These are phyloP conservation scores for Limonomyces culmigenus DNA, from an alignment of 1,284 basidiomycete species.

Conservation along the genomic window DNA sequence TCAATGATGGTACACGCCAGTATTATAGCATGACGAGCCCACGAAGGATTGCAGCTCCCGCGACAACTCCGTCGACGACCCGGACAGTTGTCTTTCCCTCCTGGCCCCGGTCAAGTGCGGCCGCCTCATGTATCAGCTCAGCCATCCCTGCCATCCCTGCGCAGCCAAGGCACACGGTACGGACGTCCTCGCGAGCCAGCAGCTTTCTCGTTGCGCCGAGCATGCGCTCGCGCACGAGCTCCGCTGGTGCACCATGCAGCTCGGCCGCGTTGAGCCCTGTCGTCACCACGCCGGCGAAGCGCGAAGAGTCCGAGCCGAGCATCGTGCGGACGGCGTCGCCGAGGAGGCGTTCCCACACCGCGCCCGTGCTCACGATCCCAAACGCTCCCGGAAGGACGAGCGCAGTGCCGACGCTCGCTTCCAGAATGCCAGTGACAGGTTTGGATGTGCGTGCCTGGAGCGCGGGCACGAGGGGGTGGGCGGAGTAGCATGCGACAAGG, in stretches of 20 bases:
- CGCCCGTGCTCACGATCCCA: neutral
- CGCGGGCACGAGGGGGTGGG: conserved; percentile 26
- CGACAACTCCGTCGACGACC: neutral
- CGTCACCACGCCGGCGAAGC: neutral
- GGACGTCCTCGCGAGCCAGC: neutral
- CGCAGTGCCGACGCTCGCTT: neutral
- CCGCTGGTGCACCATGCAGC: neutral
- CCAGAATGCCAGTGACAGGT: conserved; percentile 20
- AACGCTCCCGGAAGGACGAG: neutral
- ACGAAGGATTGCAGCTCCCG: neutral
- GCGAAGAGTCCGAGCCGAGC: neutral
- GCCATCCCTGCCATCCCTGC: neutral
- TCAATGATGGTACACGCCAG: too few species aligned
- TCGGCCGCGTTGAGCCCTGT: neutral
- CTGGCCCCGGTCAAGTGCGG: neutral
- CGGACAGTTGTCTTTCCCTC: neutral
- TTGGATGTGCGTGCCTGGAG: conserved; percentile 18
- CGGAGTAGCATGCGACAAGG: conserved; percentile 32
- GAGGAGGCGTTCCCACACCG: neutral
- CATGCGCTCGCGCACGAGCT: neutral
- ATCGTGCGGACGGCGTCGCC: neutral
- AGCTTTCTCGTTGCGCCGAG: neutral
- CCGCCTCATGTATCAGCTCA: neutral
- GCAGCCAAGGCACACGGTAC: neutral
- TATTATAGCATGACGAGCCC: too few species aligned